A percentile compares a stretch with the other conserved stretches of the same genome.
phyloP scores from a whole-genome alignment of 768 basidiomycete genomes.

The Scleroderma bovista region DNA sequence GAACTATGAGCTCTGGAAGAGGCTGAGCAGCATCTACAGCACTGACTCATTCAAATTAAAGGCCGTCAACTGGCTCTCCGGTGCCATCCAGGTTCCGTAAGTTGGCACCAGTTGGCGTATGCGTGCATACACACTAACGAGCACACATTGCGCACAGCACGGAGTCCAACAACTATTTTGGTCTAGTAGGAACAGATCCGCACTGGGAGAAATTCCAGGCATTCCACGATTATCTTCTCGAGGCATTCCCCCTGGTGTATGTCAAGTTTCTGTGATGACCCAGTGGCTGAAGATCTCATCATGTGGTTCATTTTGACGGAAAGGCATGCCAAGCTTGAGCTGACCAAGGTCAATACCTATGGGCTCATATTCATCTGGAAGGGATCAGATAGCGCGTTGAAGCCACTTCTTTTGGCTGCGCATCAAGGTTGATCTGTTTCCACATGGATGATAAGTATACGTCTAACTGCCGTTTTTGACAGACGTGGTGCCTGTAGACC shows the following conservation, averaged over 20 bases:
- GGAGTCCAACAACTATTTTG: slow-evolving; percentile 42
- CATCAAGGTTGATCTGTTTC: slow-evolving; percentile 41
- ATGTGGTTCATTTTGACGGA: neutral
- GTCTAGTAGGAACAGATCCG: slow-evolving; percentile 40
- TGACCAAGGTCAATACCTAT: slow-evolving; percentile 58
- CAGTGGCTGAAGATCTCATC: neutral
- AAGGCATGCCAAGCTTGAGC: slow-evolving; percentile 44
- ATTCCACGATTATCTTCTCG: slow-evolving; percentile 51
- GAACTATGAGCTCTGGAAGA: slow-evolving; percentile 30
- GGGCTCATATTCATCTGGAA: slow-evolving; percentile 57
- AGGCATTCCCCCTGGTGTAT: slow-evolving; percentile 60
- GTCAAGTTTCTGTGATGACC: slow-evolving; percentile 4
- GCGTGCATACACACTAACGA: neutral
- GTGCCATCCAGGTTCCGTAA: slow-evolving; percentile 36
- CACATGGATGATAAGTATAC: neutral
- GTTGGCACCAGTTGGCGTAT: slow-evolving; percentile 11
- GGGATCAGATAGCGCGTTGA: slow-evolving; percentile 42
- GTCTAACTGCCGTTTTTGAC: neutral
- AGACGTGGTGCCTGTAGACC: slow-evolving; percentile 70
- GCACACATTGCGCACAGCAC: slow-evolving; percentile 35
- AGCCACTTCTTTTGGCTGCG: slow-evolving; percentile 52
- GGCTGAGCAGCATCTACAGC: slow-evolving; percentile 24
- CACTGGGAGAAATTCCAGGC: slow-evolving; percentile 50
- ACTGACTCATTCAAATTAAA: slow-evolving; percentile 30
- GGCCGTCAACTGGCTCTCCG: slow-evolving; percentile 32